These are phyloP conservation scores for Aspergillus ostianus DNA, from an alignment of 495 filamentous ascomycete genomes.

Conservation along the genomic window DNA sequence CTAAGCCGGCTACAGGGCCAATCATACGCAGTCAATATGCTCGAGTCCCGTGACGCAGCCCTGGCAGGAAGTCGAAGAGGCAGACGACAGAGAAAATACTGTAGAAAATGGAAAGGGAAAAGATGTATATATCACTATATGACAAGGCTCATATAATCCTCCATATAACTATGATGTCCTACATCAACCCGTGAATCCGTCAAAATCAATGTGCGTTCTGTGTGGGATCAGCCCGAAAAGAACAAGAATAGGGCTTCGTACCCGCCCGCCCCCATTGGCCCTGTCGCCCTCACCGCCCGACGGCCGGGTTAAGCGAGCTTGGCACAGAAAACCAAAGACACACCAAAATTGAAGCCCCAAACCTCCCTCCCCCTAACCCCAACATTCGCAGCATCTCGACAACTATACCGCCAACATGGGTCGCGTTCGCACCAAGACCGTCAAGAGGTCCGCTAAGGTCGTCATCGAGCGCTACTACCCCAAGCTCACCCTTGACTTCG, in stretches of 20 bases:
- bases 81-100: not conserved
- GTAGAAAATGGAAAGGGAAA: not conserved
- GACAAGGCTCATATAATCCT: too few relatives aligned
- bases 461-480: constrained; percentile 99
- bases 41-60: too few relatives aligned
- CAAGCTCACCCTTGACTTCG: constrained; percentile 97
- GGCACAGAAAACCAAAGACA: constrained; percentile 2
- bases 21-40: not conserved
- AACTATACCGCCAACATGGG: constrained; percentile 16
- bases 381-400: constrained; percentile 11
- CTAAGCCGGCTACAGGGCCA: not conserved
- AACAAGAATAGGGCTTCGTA: not conserved
- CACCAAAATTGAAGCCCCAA: constrained; percentile 10
- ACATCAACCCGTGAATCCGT: too few relatives aligned
- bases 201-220: not conserved
- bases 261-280: not conserved
- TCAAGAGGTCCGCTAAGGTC: constrained; percentile 99
- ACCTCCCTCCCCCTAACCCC: constrained; percentile 7
- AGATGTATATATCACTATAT: not conserved
- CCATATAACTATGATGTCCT: too few relatives aligned
- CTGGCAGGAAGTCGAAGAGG: not conserved
- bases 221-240: not conserved
- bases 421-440: constrained; percentile 60
- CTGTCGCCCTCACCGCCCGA: not conserved
- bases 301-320: constrained; percentile 7